Percentiles rank a stretch among this genome's conserved stretches.
phyloP scores from a whole-genome alignment of 345 rosid genomes.

The Rubroshorea leprosula region DNA sequence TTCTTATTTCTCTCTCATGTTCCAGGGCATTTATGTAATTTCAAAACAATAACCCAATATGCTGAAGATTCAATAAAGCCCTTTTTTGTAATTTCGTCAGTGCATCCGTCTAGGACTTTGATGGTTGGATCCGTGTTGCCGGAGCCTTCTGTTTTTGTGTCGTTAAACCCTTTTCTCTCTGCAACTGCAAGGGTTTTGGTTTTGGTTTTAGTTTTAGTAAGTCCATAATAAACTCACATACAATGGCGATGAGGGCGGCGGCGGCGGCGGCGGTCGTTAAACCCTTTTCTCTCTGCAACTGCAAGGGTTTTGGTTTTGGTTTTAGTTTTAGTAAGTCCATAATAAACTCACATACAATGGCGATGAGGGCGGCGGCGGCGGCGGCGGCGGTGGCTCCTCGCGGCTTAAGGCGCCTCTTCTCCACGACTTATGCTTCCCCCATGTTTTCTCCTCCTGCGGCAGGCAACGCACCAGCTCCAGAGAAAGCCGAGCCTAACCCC shows the following conservation, averaged over 20 bases:
- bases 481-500: constrained; percentile 67
- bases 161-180: not conserved
- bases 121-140: too few relatives aligned
- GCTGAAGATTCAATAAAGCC: too few relatives aligned
- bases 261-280: too few relatives aligned
- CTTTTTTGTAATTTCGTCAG: too few relatives aligned
- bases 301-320: not conserved
- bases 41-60: too few relatives aligned
- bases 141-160: too few relatives aligned
- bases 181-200: not conserved
- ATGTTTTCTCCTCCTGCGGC: constrained; percentile 29
- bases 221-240: not conserved
- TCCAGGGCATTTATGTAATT: too few relatives aligned
- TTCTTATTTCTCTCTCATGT: too few relatives aligned
- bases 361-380: constrained; percentile 36
- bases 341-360: constrained; percentile 13
- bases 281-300: not conserved
- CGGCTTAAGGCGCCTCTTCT: constrained; percentile 44
- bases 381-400: constrained; percentile 37
- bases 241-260: constrained; percentile 37
- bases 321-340: too few relatives aligned
- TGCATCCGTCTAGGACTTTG: too few relatives aligned
- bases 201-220: too few relatives aligned
- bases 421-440: constrained; percentile 32
- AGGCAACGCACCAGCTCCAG: constrained; percentile 32